A percentile compares a stretch with the other conserved stretches of the same genome.
Conservation (phyloP, 805 yeast species). For the Torulaspora franciscae region DNA sequence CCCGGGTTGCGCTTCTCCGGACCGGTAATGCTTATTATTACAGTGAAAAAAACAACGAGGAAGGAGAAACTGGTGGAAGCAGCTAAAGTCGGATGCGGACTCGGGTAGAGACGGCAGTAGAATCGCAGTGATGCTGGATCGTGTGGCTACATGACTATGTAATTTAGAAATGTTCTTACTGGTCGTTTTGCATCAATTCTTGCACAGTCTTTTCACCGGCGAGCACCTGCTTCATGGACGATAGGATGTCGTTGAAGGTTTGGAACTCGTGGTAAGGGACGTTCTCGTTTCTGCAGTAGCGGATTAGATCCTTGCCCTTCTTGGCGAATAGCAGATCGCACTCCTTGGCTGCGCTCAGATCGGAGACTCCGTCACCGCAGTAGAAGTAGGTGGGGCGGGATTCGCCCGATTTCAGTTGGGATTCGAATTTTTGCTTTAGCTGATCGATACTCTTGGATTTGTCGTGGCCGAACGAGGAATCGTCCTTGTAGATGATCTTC, state of each 20-base stretch:
- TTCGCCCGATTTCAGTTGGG: constrained; percentile 30
- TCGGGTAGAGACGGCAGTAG: neutral
- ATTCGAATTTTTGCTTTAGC: constrained; percentile 33
- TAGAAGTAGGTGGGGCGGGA: constrained; percentile 70
- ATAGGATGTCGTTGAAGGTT: constrained; percentile 67
- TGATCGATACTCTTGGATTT: constrained; percentile 73
- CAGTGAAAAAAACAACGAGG: neutral
- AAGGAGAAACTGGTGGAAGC: neutral
- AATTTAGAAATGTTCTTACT: neutral
- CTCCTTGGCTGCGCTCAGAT: constrained; percentile 90
- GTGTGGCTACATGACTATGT: neutral
- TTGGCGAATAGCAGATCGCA: constrained; percentile 92
- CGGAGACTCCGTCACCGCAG: constrained; percentile 98
- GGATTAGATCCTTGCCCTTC: constrained; percentile 83
- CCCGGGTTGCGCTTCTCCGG: neutral
- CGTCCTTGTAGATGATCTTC: constrained; percentile 83
- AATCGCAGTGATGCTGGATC: neutral
- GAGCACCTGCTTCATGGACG: constrained; percentile 52
- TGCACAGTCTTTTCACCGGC: constrained; percentile 31
- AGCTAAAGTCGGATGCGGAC: neutral
- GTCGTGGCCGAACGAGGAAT: constrained; percentile 89
- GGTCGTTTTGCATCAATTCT: constrained; percentile 31
- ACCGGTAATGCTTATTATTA: neutral
- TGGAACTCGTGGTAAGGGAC: constrained; percentile 84
- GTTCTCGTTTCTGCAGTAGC: constrained; percentile 71